Percentiles rank a stretch among this genome's conserved stretches.
These are phyloP conservation scores for Linnemannia zychae DNA, from an alignment of 192 early-diverging fungal genomes.

Conservation along the genomic window DNA sequence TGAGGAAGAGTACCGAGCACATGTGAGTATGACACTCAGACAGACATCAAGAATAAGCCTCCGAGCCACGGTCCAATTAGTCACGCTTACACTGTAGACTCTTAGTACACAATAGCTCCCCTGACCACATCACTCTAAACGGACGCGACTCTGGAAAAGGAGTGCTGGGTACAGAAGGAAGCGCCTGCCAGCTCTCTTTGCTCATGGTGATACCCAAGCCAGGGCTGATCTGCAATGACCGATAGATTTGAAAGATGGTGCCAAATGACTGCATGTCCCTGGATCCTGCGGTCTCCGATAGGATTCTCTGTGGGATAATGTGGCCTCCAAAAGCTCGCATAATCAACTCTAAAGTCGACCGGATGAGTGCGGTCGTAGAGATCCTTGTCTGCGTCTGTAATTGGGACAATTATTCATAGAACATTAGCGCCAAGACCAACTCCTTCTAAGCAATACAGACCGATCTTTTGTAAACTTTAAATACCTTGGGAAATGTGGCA, in stretches of 20 bases:
- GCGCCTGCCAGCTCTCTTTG: slow-evolving; percentile 37
- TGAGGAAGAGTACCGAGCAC: background rate
- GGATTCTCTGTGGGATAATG: slow-evolving; percentile 41
- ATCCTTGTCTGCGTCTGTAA: slow-evolving; percentile 25
- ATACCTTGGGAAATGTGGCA: slow-evolving; percentile 15
- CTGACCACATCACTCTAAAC: slow-evolving; percentile 20
- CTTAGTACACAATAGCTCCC: slow-evolving; percentile 17
- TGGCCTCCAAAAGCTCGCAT: slow-evolving; percentile 48
- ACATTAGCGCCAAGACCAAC: background rate
- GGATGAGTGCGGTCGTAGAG: slow-evolving; percentile 23
- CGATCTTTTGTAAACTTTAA: background rate
- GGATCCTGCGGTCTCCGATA: background rate
- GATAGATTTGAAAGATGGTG: slow-evolving; percentile 35
- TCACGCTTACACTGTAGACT: slow-evolving; percentile 20
- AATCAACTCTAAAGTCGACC: slow-evolving; percentile 38
- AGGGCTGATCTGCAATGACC: slow-evolving; percentile 40
- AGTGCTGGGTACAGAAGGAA: slow-evolving; percentile 9
- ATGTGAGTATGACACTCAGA: background rate
- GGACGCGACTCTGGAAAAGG: background rate
- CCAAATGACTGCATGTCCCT: slow-evolving; percentile 33
- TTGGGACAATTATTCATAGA: background rate
- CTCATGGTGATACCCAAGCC: slow-evolving; percentile 43
- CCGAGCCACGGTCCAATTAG: no score
- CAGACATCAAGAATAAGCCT: no score
- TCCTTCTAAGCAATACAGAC: no score